Evolutionary conservation across 2,329 filamentous ascomycete genomes (phyloP).

Genomic region (Neofusicoccum laricinum): DNA sequence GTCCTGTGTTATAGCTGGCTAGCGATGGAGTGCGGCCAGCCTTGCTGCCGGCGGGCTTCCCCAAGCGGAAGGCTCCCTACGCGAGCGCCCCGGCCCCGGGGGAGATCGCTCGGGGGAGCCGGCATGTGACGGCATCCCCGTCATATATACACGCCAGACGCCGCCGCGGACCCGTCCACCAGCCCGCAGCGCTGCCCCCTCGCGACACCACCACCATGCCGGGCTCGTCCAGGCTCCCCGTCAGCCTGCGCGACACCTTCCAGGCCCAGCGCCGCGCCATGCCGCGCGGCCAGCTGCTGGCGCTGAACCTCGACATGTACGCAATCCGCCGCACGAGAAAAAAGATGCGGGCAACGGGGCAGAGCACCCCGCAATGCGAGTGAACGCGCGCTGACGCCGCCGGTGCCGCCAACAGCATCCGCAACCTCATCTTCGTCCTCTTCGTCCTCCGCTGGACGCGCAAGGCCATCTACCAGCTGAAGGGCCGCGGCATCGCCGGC

Average conservation of each 20-base stretch:
- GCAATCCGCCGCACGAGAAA: slow-evolving; percentile 25
- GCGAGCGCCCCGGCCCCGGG: background rate
- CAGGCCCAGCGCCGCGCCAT: slow-evolving; percentile 56
- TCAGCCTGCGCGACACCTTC: slow-evolving; percentile 67
- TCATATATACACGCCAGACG: slow-evolving; percentile 4
- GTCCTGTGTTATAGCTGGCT: background rate
- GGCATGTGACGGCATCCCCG: slow-evolving; percentile 10
- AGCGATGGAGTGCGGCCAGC: no score
- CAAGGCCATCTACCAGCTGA: slow-evolving; percentile 77
- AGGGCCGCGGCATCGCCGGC: slow-evolving; percentile 82
- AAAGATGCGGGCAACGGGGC: background rate
- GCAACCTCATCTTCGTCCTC: slow-evolving; percentile 56
- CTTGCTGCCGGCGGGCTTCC: background rate
- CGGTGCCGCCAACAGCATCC: slow-evolving; percentile 5
- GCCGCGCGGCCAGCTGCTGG: slow-evolving; percentile 54
- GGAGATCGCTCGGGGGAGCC: slow-evolving; percentile 1
- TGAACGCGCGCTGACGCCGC: background rate
- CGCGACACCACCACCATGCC: slow-evolving; percentile 27
- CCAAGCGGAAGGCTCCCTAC: background rate
- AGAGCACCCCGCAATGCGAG: background rate
- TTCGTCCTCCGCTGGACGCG: slow-evolving; percentile 83
- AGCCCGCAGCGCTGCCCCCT: background rate
- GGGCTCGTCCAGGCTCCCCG: slow-evolving; percentile 67
- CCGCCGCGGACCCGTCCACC: background rate
- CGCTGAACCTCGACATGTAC: slow-evolving; percentile 69